Evolutionary conservation across 306 rosid species (phyloP), one percentile per base, ranked within the genome.

Genomic region (Dryas alaskensis): DNA sequence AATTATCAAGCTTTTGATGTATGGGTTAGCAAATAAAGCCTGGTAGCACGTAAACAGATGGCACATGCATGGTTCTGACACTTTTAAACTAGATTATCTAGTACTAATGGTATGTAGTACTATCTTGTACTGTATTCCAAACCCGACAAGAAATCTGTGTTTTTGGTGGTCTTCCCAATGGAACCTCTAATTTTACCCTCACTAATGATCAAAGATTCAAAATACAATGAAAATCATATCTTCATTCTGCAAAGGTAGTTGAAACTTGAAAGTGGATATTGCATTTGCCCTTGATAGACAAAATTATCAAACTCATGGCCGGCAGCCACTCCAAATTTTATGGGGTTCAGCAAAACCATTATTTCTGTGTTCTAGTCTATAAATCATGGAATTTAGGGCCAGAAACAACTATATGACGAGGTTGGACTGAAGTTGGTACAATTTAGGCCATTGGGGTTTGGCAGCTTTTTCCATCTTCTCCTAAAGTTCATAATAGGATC

Each of bases 71-170:
- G 37, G 37, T 72, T 31, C 67, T 47, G 67, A 72, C 59, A 6
- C 16, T 45, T 64, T 45, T 14, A 19, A 44, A 77, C 68, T 60
- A 58, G 14, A 50, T 72, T 43, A 60, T 72, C 62, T 45, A 3
- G 60, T 39, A 3, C 11, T 19, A 31, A 13, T 71, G 47, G 47
- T 31, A 27, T 51, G 44, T 52, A 31, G 37, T 31, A 31, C 37
- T 31, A 47, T 37, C 60, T 37, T 50, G 27, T 70, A 70, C 42
- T 69, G 4, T 37, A 39, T 51, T 43, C 66, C 63, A 64, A 62
- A 64, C 70, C 27, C 51, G 50, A 64, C 55, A 69, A 57, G 25
- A 43, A 51, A 73, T 63, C 17, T 59, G 49, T 73, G 47, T 43
- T 13, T 50, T 60, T 7, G 37, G 13, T 70, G 37, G 58, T 63